These are phyloP conservation scores for Penicillium riverlandense DNA, from an alignment of 495 filamentous ascomycete genomes.

Conservation along the genomic window DNA sequence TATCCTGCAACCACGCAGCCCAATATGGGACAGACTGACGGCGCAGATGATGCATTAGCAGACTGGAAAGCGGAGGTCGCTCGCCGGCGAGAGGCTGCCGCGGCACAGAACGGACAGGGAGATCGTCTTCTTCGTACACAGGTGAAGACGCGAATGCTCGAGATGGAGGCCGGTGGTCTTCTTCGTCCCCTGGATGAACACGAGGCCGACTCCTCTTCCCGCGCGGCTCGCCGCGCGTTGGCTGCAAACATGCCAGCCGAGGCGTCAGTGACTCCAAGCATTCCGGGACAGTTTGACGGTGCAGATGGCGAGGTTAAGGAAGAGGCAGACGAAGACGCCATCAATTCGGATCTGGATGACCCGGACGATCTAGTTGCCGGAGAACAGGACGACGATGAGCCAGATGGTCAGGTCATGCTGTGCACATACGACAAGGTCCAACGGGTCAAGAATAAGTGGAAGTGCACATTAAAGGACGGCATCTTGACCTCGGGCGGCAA, in stretches of 20 bases:
- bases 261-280: conserved; percentile 1
- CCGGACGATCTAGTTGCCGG: conserved; percentile 76
- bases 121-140: conserved; percentile 35
- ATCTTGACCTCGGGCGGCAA: conserved; percentile 84
- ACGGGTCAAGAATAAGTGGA: conserved; percentile 99
- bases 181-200: conserved; percentile 57
- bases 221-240: conserved; percentile 5
- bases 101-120: conserved; percentile 55
- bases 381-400: conserved; percentile 73
- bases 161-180: conserved; percentile 73
- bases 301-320: conserved; percentile 50
- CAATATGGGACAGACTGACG: conserved; percentile 56
- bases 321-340: conserved; percentile 82
- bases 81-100: conserved; percentile 35
- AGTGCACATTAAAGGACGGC: conserved; percentile 96
- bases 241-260: neutral
- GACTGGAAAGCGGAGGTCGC: conserved; percentile 55
- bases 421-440: conserved; percentile 99
- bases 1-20: conserved; percentile 23
- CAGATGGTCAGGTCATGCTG: conserved; percentile 81
- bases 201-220: conserved; percentile 11
- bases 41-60: conserved; percentile 46
- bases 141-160: conserved; percentile 49
- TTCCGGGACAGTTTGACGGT: conserved; percentile 57
- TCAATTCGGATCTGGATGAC: conserved; percentile 97